Evolutionary conservation across 164 flowering plant species (phyloP).

Genomic region (Aristolochia californica): DNA sequence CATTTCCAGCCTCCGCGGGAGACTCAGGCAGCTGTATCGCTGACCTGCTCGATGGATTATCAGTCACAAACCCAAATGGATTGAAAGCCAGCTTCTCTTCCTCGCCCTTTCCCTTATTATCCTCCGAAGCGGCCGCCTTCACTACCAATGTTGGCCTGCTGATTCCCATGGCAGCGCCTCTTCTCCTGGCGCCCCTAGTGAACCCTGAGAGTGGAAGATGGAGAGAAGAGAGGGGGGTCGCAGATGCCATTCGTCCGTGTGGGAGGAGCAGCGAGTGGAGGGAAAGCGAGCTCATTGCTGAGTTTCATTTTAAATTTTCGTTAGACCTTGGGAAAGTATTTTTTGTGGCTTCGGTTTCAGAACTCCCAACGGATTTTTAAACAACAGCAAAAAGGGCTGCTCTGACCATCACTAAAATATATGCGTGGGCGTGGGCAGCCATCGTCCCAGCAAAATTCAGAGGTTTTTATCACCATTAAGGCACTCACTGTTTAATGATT

Average conservation of each 20-base stretch:
- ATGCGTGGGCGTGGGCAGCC: no score
- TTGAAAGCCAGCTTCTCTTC: slow-evolving; percentile 54
- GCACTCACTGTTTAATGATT: no score
- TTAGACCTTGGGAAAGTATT: no score
- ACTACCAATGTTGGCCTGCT: not conserved
- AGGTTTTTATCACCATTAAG: no score
- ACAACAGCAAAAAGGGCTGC: no score
- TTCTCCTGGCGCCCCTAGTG: not conserved
- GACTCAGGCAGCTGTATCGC: slow-evolving; percentile 84
- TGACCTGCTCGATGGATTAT: slow-evolving; percentile 76
- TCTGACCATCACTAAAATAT: no score
- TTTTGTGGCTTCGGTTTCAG: no score
- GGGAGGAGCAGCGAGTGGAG: not conserved
- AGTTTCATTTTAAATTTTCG: not conserved
- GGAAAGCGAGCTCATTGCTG: not conserved
- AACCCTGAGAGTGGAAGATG: not conserved
- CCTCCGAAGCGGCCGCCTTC: slow-evolving; percentile 13
- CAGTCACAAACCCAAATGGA: slow-evolving; percentile 90
- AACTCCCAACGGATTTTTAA: no score
- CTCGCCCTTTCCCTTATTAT: not conserved
- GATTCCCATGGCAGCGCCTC: slow-evolving; percentile 1
- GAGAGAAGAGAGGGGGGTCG: not conserved
- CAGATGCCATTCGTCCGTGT: no score
- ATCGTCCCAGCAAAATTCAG: no score
- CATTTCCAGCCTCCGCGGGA: slow-evolving; percentile 95